phyloP scores from a whole-genome alignment of 495 filamentous ascomycete species.

The Trichoderma asperelloides region DNA sequence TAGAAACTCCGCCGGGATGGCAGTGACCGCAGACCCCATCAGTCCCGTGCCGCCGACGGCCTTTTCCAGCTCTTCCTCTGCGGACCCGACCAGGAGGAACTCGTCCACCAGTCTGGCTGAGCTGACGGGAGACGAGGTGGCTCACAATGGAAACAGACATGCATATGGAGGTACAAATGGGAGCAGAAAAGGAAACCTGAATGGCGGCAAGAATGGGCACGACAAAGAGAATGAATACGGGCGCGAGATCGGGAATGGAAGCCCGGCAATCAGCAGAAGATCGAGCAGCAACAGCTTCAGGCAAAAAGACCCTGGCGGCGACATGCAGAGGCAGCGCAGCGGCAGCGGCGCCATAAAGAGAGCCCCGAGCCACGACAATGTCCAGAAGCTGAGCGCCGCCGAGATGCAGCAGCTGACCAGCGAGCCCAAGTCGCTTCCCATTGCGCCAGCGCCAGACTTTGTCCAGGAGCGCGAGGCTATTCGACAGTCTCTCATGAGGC shows the following conservation, averaged over 20 bases:
- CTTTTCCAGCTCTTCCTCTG: not conserved
- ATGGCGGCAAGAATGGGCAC: not conserved
- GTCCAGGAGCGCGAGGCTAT: not conserved
- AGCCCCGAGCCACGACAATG: conserved; percentile 22
- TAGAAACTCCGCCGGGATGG: not conserved
- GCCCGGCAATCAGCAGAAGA: not conserved
- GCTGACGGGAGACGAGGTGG: not conserved
- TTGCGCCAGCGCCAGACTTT: conserved; percentile 12
- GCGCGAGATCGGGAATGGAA: not conserved
- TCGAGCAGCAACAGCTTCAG: not conserved
- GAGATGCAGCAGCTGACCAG: conserved; percentile 40
- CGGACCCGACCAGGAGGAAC: not conserved
- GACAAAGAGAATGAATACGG: not conserved
- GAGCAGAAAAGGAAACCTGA: not conserved
- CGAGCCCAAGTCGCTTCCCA: conserved; percentile 34
- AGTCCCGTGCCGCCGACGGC: not conserved
- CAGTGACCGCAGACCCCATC: not conserved
- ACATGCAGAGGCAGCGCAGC: conserved; percentile 1
- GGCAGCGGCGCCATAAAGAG: conserved; percentile 8
- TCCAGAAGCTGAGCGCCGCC: conserved; percentile 41
- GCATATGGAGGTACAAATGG: not conserved
- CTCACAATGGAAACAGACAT: not conserved
- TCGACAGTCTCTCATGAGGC: conserved; percentile 3
- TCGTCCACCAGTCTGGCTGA: not conserved
- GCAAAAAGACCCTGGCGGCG: not conserved